Base-by-base conservation (phyloP, 2,329 filamentous ascomycete genomes). In the Emmonsia crescens region DNA sequence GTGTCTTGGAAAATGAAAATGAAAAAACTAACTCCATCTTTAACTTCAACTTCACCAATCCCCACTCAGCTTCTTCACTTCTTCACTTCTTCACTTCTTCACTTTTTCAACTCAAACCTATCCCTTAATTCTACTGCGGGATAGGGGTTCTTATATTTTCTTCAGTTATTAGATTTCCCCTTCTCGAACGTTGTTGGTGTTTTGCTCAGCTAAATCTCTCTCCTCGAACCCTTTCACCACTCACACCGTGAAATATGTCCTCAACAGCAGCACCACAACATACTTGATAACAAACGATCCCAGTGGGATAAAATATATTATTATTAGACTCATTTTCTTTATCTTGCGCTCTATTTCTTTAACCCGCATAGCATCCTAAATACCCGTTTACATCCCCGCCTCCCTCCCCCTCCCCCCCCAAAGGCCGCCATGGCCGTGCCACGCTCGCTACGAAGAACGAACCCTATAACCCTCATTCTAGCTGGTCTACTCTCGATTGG, bases 381-480 rank as follows among this genome's bases (percentile, higher is more conserved):
- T n/a, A 55, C 24, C 52, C 31, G 33, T n/a, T n/a, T 38, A 16
- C 3, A 16, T 24, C 27, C 24, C n/a, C n/a, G n/a, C n/a, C n/a
- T n/a, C n/a, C n/a, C n/a, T n/a, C n/a, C n/a, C n/a, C n/a, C n/a
- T n/a, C n/a, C 51, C 24, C 16, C 21, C 40, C 44, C 29, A 16
- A 61, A 49, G 69, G 69, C 70, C 72, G 77, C 60, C 62, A 84
- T 85, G 83, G 82, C 81, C 69, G 76, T 81, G 68, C 72, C 81
- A 72, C 89, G 89, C 77, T 80, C 81, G 65, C 83, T 93, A 72
- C 89, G 89, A 78, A 88, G 89, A 78, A 85, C 87, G 73, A 94
- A 85, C 76, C 87, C 89, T 65, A 81, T 89, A 71, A 93, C 88
- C 60, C 78, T 93, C 66, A 74, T 87, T 67, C 80, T 95, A 67